Base-by-base conservation (phyloP, 805 yeast species). In the Wickerhamiella sergipiensis region DNA sequence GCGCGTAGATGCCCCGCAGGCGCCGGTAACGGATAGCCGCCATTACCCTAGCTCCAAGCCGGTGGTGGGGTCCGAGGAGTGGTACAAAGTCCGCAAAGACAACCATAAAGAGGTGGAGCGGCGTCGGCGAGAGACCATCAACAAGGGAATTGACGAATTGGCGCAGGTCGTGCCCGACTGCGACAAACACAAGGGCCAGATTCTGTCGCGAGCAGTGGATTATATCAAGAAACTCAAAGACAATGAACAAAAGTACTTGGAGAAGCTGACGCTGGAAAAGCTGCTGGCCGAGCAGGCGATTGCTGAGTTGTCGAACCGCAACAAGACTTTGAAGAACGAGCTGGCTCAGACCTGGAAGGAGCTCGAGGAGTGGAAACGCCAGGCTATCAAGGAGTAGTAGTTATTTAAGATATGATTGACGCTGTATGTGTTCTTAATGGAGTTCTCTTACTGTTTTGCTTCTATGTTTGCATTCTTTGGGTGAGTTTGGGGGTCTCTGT, bases 241-340 rank as follows among this genome's bases (percentile, higher is more conserved):
- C 60, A 86, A 85, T 60, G 97, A 89, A 67, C 81, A 79, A 67
- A 81, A 83, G 61, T 85, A 85, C 64, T 82, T 87, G 60, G 96
- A 90, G 68, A 90, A 92, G 71, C 86, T 95, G 86, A 89, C 97
- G 6, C 74, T 90, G 62, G 97, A 90, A 67, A 90, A 90, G 70
- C 75, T 92, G 55, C 74, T 88, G 56, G 83, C 90, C 38, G 97
- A 89, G 66, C 97, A 90, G 69, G 88, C 90, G 12, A 83, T 88
- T 49, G 78, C 83, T 55, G 95, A 89, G 67, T 75, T 90, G 58
- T 78, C 85, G 49, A 80, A 85, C 43, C 79, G 88, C 13, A 90
- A 89, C 70, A 95, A 87, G 61, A 84, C 86, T 67, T 75, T 90
- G 65, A 88, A 87, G 69, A 76, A 75, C 50, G 97, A 89, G 69